phyloP scores from a whole-genome alignment of 2,329 filamentous ascomycete genomes.

The Exophiala sideris region DNA sequence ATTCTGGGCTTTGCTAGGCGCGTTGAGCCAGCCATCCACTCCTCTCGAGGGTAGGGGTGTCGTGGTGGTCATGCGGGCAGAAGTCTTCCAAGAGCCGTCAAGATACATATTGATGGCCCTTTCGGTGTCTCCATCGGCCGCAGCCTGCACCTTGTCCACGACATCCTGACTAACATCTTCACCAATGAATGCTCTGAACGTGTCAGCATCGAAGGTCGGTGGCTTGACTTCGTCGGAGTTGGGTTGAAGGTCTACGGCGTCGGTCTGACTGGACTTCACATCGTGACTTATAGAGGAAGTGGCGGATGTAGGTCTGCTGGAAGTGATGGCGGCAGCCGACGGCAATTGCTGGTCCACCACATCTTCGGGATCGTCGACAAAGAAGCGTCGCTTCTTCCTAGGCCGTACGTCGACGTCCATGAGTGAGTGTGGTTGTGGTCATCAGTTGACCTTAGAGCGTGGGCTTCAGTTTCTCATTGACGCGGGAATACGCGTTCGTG shows the following conservation, averaged over 20 bases:
- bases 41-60: slow-evolving; percentile 10
- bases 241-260: slow-evolving; percentile 14
- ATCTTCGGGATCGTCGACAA: slow-evolving; percentile 49
- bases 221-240: background rate
- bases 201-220: slow-evolving; percentile 51
- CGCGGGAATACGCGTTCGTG: background rate
- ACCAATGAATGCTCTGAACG: slow-evolving; percentile 59
- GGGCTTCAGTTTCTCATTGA: background rate
- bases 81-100: slow-evolving; percentile 58
- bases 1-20: background rate
- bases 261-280: slow-evolving; percentile 15
- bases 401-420: slow-evolving; percentile 52
- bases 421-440: background rate
- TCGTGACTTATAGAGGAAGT: slow-evolving; percentile 17
- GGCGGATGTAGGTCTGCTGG: slow-evolving; percentile 30
- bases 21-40: slow-evolving; percentile 15
- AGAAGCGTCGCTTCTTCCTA: slow-evolving; percentile 62
- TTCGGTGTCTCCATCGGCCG: slow-evolving; percentile 54
- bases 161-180: slow-evolving; percentile 45
- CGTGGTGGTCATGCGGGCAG: background rate
- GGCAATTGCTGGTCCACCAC: slow-evolving; percentile 28
- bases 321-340: slow-evolving; percentile 31
- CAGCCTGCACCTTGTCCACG: slow-evolving; percentile 47
- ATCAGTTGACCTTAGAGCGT: background rate
- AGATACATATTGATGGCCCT: slow-evolving; percentile 63